Percentiles rank a stretch among this genome's conserved stretches.
Evolutionary conservation across 768 basidiomycete species (phyloP).

Genomic region (Mycena kentingensis): DNA sequence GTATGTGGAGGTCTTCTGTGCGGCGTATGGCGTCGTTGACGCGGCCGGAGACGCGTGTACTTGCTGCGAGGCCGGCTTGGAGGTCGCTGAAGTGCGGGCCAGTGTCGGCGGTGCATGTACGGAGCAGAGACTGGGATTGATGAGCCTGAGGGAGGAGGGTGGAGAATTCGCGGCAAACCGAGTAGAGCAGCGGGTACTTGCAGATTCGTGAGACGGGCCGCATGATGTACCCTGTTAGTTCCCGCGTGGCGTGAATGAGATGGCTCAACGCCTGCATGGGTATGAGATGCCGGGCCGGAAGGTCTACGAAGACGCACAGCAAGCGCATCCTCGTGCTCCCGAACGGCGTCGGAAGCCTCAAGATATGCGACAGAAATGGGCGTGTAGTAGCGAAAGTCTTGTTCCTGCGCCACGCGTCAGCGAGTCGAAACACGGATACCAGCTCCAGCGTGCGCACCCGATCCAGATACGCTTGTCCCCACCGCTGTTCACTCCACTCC

Average conservation of each 20-base stretch:
- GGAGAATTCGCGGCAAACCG: conserved; percentile 29
- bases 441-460: too few species aligned
- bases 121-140: conserved; percentile 62
- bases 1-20: conserved; percentile 84
- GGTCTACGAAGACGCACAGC: too few species aligned
- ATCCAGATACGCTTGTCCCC: conserved; percentile 82
- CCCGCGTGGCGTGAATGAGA: conserved; percentile 48
- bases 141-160: conserved; percentile 8
- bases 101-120: conserved; percentile 58
- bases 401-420: conserved; percentile 41
- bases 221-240: conserved; percentile 93
- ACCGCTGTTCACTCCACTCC: conserved; percentile 80
- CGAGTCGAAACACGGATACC: conserved; percentile 35
- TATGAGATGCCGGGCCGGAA: too few species aligned
- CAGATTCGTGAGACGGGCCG: neutral
- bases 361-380: too few species aligned
- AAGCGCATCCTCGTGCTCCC: too few species aligned
- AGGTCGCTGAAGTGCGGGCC: conserved; percentile 79
- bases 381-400: conserved; percentile 51
- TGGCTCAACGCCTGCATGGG: conserved; percentile 33
- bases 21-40: conserved; percentile 92
- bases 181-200: conserved; percentile 92
- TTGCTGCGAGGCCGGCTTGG: conserved; percentile 75
- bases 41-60: conserved; percentile 87
- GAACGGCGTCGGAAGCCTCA: too few species aligned